Conservation (phyloP, 2,329 filamentous ascomycete genomes). For the Aureobasidium sp. region DNA sequence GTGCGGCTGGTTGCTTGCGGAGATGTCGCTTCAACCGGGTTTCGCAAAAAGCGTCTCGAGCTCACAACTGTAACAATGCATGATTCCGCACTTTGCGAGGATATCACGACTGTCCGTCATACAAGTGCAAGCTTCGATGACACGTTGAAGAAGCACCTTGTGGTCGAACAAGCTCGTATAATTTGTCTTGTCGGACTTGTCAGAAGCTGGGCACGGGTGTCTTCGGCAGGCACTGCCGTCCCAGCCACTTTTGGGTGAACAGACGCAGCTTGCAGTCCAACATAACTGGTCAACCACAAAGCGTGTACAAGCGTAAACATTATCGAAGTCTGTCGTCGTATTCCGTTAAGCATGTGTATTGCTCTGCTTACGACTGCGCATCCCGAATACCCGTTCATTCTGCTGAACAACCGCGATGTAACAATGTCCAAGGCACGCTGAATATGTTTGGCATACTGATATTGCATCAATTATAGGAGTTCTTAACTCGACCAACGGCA, state of each 20-base stretch:
- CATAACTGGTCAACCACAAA: background rate
- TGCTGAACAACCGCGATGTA: slow-evolving; percentile 47
- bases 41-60: background rate
- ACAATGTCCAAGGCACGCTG: slow-evolving; percentile 3
- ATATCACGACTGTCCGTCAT: background rate
- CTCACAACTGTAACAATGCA: too few relatives aligned
- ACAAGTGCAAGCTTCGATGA: background rate
- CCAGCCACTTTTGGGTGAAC: slow-evolving; percentile 8
- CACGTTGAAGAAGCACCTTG: background rate
- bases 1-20: background rate
- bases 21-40: background rate
- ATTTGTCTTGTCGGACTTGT: background rate
- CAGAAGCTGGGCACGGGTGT: background rate
- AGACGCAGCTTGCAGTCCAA: background rate
- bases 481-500: slow-evolving; percentile 54
- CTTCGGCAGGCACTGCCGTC: background rate
- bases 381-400: slow-evolving; percentile 43
- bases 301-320: background rate
- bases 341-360: slow-evolving; percentile 39
- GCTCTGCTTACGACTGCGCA: slow-evolving; percentile 43
- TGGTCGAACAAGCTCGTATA: background rate
- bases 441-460: background rate
- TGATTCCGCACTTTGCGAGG: too few relatives aligned
- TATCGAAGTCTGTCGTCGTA: background rate
- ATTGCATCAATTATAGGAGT: slow-evolving; percentile 42